phyloP scores from a whole-genome alignment of 192 early-diverging fungal genomes.

The Umbelopsis sp. region DNA sequence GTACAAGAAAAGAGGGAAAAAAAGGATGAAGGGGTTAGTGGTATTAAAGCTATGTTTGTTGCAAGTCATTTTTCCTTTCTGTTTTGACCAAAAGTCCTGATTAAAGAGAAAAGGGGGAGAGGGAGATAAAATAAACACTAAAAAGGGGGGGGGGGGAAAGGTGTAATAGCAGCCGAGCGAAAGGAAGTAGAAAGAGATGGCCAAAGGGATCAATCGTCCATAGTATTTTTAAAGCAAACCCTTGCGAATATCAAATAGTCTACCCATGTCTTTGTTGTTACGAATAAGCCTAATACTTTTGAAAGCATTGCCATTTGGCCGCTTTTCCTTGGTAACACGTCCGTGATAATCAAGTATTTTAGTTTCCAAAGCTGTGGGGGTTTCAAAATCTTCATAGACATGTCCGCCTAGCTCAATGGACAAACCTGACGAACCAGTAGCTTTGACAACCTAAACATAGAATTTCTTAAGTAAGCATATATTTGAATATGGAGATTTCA shows the following conservation, averaged over 20 bases:
- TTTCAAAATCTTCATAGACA: constrained; percentile 46
- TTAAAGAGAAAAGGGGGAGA: too few relatives aligned
- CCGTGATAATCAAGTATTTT: constrained; percentile 48
- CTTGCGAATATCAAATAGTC: constrained; percentile 47
- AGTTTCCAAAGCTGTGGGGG: constrained; percentile 46
- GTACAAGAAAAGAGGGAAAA: too few relatives aligned
- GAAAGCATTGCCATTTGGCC: constrained; percentile 54
- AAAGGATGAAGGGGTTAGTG: too few relatives aligned
- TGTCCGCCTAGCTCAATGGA: constrained; percentile 38
- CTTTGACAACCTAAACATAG: constrained; percentile 36
- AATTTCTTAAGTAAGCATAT: not conserved
- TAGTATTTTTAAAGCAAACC: not conserved
- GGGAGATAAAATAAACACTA: not conserved
- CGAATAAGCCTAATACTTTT: constrained; percentile 44
- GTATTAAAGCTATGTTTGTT: too few relatives aligned
- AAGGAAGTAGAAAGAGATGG: not conserved
- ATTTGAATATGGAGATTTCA: constrained; percentile 1
- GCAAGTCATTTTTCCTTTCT: too few relatives aligned
- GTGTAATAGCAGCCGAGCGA: not conserved
- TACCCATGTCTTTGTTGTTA: constrained; percentile 37
- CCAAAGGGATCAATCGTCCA: not conserved
- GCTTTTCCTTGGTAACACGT: constrained; percentile 39
- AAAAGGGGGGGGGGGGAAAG: not conserved
- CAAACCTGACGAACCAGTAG: constrained; percentile 32
- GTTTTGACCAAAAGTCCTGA: too few relatives aligned